A percentile compares a stretch with the other conserved stretches of the same genome.
phyloP scores from a whole-genome alignment of 2,329 filamentous ascomycete species.

The Cercospora brassicicola region DNA sequence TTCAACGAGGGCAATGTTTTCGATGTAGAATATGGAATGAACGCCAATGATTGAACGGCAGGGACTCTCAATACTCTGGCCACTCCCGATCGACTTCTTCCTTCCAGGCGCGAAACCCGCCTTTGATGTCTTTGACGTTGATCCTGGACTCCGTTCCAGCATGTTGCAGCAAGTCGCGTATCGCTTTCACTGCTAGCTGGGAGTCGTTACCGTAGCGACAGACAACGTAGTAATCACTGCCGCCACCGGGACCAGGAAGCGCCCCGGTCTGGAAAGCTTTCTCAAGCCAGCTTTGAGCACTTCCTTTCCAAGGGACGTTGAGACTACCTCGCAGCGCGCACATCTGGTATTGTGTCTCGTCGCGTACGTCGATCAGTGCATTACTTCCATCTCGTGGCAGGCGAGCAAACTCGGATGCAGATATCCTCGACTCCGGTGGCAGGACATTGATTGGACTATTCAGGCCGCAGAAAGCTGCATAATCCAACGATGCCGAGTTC shows the following conservation, averaged over 20 bases:
- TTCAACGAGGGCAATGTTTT: conserved; percentile 35
- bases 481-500: conserved; percentile 58
- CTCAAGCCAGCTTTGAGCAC: conserved; percentile 41
- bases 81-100: conserved; percentile 61
- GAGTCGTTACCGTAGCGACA: conserved; percentile 79
- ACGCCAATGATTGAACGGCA: conserved; percentile 28
- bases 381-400: conserved; percentile 44
- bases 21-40: conserved; percentile 34
- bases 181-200: conserved; percentile 64
- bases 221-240: conserved; percentile 55
- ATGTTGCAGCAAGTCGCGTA: conserved; percentile 56
- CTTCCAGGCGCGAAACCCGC: conserved; percentile 73
- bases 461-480: conserved; percentile 80
- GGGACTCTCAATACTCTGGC: conserved; percentile 56
- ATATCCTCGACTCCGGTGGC: conserved; percentile 64
- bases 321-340: conserved; percentile 73
- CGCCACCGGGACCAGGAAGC: conserved; percentile 41
- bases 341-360: conserved; percentile 80
- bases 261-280: conserved; percentile 29
- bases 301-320: conserved; percentile 68
- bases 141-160: conserved; percentile 48
- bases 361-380: conserved; percentile 77
- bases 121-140: conserved; percentile 68
- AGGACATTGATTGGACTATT: conserved; percentile 58
- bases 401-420: conserved; percentile 59